Evolutionary conservation across 306 rosid genomes (phyloP), one percentile per base, ranked within the genome.

Genomic region (Citrullus colocynthis): DNA sequence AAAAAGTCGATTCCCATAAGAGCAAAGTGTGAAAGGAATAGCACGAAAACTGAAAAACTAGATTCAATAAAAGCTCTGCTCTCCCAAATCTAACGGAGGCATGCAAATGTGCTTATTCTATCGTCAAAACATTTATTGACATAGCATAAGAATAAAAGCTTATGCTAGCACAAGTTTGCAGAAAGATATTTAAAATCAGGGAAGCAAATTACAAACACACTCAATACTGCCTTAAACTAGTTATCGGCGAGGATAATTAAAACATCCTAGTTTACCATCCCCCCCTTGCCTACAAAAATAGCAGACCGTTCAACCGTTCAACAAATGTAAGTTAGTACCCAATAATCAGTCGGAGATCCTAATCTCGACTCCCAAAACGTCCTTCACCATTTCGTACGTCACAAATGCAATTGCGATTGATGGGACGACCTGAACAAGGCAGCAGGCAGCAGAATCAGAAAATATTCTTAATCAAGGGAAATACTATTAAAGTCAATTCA

Each of bases 391-490:
- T 88, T 95, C 99, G 4, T 95, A 95, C 10, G 97, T 60, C 70
- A 95, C 99, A 74, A 95, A 95, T 24, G 99, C 97, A 65, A 95
- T 78, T 45, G 99, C 96, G 82, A 95, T 95, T 8, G 99, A 95
- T 67, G 99, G 99, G 76, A 92, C 99, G 51, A 95, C 99, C 99
- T 95, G 93, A 83, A 54, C 80, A 85, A 78, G 70, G 85, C 73
- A 81, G 74, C 41, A 78, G 78, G 59, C 24, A 65, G 7, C 36
- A 14, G 30, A 80, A 79, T 79, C 41, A 73, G 70, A 76, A 20
- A 52, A 78, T 39, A 21, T 63, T 57, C 44, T 72, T 49, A 15
- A 13, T 72, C 6, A 0, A 48, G 8, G 6, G 3, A 49, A 71
- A 72, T 48, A 73, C 44, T 1, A 15, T 24, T 28, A 44, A 70